A percentile compares a stretch with the other conserved stretches of the same genome.
These are phyloP conservation scores for Tillandsia fasciculata DNA, from an alignment of 176 grass and related monocot species.

Conservation along the genomic window DNA sequence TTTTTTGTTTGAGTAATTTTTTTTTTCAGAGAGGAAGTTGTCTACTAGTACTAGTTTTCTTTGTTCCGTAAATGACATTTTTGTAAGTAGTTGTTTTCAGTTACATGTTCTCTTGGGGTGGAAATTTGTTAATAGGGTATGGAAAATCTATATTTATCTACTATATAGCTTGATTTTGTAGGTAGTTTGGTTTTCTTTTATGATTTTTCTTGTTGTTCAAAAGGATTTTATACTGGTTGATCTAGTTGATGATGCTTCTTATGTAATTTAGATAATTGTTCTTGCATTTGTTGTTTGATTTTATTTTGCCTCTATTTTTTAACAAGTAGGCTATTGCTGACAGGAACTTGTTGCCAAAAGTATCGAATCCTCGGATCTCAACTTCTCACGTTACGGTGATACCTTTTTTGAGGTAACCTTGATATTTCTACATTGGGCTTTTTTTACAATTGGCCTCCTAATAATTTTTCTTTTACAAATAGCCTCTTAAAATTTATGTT, in stretches of 20 bases:
- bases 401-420: slow-evolving; percentile 85
- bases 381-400: slow-evolving; percentile 96
- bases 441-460: neutral
- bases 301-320: neutral
- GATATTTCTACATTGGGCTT: neutral
- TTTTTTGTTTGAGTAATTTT: neutral
- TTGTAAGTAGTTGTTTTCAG: too few relatives aligned
- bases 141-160: too few relatives aligned
- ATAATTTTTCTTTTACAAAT: too few relatives aligned
- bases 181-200: neutral
- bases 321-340: slow-evolving; percentile 6
- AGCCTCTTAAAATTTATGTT: too few relatives aligned
- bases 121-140: too few relatives aligned
- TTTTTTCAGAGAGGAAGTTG: too few relatives aligned
- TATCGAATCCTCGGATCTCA: slow-evolving; percentile 92
- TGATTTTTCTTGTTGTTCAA: neutral
- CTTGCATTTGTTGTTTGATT: neutral
- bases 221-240: neutral
- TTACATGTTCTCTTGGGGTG: too few relatives aligned
- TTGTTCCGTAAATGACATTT: too few relatives aligned
- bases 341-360: slow-evolving; percentile 96
- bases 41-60: too few relatives aligned
- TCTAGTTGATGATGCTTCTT: neutral
- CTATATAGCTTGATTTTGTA: too few relatives aligned
- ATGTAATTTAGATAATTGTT: neutral